Base-by-base conservation (phyloP, 768 basidiomycete genomes). In the Tubosaeta brunneosetosa region DNA sequence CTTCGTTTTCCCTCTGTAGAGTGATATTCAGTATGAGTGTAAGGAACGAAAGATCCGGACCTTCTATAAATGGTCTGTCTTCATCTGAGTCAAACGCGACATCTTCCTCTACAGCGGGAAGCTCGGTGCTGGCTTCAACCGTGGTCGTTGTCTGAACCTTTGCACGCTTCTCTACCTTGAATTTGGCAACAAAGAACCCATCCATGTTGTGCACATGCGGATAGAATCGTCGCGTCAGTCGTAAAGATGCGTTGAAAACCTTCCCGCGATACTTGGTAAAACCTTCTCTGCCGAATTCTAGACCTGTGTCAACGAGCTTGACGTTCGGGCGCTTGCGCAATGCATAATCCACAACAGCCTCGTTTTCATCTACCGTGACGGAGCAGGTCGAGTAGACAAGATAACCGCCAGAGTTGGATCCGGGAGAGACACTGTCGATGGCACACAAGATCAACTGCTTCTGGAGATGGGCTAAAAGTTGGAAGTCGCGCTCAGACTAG, bases 121-220 rank as follows among this genome's bases (percentile, higher is more conserved):
- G 42, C 33, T 73, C 65, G 13, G 60, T 66, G 41, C 68, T 58
- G 36, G 38, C 52, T 31, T 61, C 65, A 26, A 50, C 52, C 3
- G 16, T 52, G n/a, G 46, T 65, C 45, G 63, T 71, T 5, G 49
- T 56, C 50, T 62, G 64, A 33, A 52, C 63, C 73, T 88, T 94
- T 44, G 73, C 66, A 53, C 86, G 79, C 71, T 83, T 90, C 66
- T 84, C 87, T n/a, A 98, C 86, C 71, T 90, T 94, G 80, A 99
- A 91, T 71, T 98, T 98, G 53, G 95, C 95, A 50, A 98, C 94
- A 69, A 81, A 99, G 79, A 99, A 99, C 6, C 97, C 97, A 68
- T 99, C 97, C 94, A 98, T 97, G 72, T 99, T 99, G 73, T 97
- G 94, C 61, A 97, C 94, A 70, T 97, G 94, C 14, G 94, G 91